Evolutionary conservation across 2,329 filamentous ascomycete species (phyloP).

Genomic region (Emydomyces testavorans): DNA sequence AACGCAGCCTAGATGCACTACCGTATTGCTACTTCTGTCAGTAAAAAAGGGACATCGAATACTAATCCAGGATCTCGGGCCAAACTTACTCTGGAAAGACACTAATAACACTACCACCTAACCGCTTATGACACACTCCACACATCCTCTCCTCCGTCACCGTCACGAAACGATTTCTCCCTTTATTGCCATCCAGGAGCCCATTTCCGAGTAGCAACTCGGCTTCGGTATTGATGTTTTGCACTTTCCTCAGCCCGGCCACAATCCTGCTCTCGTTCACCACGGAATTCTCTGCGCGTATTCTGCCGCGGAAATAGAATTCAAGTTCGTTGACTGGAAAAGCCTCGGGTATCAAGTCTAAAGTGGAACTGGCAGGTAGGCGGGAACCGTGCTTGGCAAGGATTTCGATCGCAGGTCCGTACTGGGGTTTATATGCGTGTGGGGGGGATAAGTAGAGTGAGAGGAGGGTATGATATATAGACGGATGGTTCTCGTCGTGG

Average conservation of each 20-base stretch:
- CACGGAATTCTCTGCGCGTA: slow-evolving; percentile 70
- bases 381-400: slow-evolving; percentile 89
- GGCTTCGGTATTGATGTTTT: slow-evolving; percentile 66
- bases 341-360: slow-evolving; percentile 71
- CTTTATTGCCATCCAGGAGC: slow-evolving; percentile 42
- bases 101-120: slow-evolving; percentile 82
- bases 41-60: not conserved
- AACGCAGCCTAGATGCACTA: slow-evolving; percentile 73
- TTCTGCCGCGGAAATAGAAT: slow-evolving; percentile 83
- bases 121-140: slow-evolving; percentile 81
- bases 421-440: slow-evolving; percentile 57
- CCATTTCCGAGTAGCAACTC: slow-evolving; percentile 62
- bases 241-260: slow-evolving; percentile 62
- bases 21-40: slow-evolving; percentile 36
- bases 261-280: slow-evolving; percentile 72
- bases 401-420: slow-evolving; percentile 69
- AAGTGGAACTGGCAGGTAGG: slow-evolving; percentile 72
- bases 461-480: slow-evolving; percentile 85
- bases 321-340: slow-evolving; percentile 70
- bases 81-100: slow-evolving; percentile 67
- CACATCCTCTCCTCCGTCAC: slow-evolving; percentile 83
- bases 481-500: slow-evolving; percentile 47
- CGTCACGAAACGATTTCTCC: slow-evolving; percentile 57
- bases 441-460: slow-evolving; percentile 80
- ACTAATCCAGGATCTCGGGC: not conserved